Conservation (phyloP, 306 rosid genomes). For the Inga leiocalycina region DNA sequence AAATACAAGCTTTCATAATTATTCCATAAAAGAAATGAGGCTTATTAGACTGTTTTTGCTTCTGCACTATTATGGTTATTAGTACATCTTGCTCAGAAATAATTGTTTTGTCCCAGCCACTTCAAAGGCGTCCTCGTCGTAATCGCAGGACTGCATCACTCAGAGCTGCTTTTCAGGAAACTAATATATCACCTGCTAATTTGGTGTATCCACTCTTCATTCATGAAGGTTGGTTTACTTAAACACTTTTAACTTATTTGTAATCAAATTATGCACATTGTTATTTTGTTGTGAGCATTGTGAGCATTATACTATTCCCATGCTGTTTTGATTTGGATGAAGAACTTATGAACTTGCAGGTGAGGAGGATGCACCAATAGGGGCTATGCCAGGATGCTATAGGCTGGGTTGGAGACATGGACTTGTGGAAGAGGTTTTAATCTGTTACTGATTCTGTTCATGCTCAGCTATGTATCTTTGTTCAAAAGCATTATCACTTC, state of each 20-base stretch:
- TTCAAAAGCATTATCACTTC: conserved; percentile 10
- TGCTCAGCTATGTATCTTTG: conserved; percentile 3
- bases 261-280: conserved; percentile 3
- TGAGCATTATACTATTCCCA: not conserved
- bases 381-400: conserved; percentile 98
- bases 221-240: conserved; percentile 75
- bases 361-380: conserved; percentile 87
- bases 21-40: not conserved
- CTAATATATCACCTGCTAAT: conserved; percentile 77
- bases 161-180: conserved; percentile 89
- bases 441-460: conserved; percentile 10
- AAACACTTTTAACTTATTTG: not conserved
- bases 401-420: conserved; percentile 99
- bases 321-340: conserved; percentile 29
- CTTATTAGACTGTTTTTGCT: conserved; percentile 3
- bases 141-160: conserved; percentile 64
- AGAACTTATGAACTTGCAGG: conserved; percentile 56
- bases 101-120: conserved; percentile 54
- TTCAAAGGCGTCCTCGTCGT: conserved; percentile 84
- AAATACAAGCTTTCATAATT: not conserved
- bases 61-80: not conserved
- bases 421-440: conserved; percentile 84
- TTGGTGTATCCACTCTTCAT: conserved; percentile 94
- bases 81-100: conserved; percentile 20
- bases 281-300: not conserved